phyloP scores from a whole-genome alignment of 305 asterid species.

The Withania somnifera region DNA sequence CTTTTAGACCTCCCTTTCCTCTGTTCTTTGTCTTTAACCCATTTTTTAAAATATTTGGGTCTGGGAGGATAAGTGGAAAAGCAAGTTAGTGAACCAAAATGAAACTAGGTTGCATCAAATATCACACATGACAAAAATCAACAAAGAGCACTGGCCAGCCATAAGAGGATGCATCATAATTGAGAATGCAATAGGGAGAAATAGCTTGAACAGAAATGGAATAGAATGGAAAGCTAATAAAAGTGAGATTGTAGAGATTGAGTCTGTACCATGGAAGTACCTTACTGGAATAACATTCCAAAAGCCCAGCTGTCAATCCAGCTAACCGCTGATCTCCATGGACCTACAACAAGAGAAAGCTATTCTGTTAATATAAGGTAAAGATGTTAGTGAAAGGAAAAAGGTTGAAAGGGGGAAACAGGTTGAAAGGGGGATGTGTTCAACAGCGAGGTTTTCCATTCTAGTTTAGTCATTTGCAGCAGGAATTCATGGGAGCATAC shows the following conservation, averaged over 20 bases:
- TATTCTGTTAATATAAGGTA: constrained; percentile 6
- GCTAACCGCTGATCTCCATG: constrained; percentile 36
- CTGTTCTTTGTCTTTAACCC: background rate
- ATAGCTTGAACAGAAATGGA: background rate
- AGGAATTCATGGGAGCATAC: background rate
- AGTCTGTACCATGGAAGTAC: constrained; percentile 76
- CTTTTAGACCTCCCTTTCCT: background rate
- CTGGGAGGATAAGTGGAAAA: background rate
- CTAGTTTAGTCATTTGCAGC: background rate
- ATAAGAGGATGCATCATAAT: background rate
- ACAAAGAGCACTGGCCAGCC: background rate
- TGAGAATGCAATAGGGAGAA: background rate
- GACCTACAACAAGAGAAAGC: constrained; percentile 35
- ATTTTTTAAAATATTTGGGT: background rate
- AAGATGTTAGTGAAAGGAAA: background rate
- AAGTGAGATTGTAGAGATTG: background rate
- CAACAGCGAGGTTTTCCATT: background rate
- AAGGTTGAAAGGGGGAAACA: constrained; percentile 1
- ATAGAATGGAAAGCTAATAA: background rate
- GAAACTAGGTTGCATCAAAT: background rate
- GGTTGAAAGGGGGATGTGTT: background rate
- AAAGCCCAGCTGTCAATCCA: constrained; percentile 43
- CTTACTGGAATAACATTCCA: constrained; percentile 59
- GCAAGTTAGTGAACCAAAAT: background rate
- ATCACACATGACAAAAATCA: background rate